Percentiles rank a stretch among this genome's conserved stretches.
Evolutionary conservation across 345 rosid species (phyloP).

Genomic region (Moricandia arvensis): DNA sequence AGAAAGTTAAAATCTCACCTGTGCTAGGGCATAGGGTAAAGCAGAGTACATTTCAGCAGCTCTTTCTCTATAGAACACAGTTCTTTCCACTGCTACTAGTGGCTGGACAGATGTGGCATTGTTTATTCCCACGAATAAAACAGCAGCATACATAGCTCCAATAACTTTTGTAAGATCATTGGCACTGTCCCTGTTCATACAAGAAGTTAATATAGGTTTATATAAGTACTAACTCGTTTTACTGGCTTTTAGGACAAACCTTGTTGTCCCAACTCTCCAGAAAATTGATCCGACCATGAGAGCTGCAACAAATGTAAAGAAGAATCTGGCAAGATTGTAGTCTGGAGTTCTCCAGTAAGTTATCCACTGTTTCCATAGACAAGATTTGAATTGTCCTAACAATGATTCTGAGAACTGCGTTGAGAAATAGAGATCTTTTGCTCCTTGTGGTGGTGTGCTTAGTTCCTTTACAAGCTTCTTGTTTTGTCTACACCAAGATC

Average conservation of each 20-base stretch:
- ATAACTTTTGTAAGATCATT: slow-evolving; percentile 57
- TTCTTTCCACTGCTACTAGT: slow-evolving; percentile 61
- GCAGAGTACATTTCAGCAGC: slow-evolving; percentile 78
- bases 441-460: slow-evolving; percentile 52
- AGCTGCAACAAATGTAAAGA: slow-evolving; percentile 52
- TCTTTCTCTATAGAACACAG: slow-evolving; percentile 69
- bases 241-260: slow-evolving; percentile 31
- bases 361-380: slow-evolving; percentile 71
- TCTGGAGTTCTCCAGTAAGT: slow-evolving; percentile 81
- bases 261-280: slow-evolving; percentile 61
- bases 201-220: background rate
- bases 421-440: slow-evolving; percentile 50
- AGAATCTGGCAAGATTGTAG: slow-evolving; percentile 57
- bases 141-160: slow-evolving; percentile 68
- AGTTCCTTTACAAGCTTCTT: slow-evolving; percentile 59
- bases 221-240: background rate
- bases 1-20: slow-evolving; percentile 36
- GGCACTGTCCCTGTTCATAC: slow-evolving; percentile 40
- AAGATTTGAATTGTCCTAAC: slow-evolving; percentile 62
- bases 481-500: slow-evolving; percentile 45
- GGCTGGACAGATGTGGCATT: slow-evolving; percentile 72
- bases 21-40: slow-evolving; percentile 67
- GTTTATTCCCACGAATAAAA: slow-evolving; percentile 62
- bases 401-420: slow-evolving; percentile 49
- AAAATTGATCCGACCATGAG: slow-evolving; percentile 60